phyloP scores from a whole-genome alignment of 1,139 yeast species.

The Geotrichum restrictum region DNA sequence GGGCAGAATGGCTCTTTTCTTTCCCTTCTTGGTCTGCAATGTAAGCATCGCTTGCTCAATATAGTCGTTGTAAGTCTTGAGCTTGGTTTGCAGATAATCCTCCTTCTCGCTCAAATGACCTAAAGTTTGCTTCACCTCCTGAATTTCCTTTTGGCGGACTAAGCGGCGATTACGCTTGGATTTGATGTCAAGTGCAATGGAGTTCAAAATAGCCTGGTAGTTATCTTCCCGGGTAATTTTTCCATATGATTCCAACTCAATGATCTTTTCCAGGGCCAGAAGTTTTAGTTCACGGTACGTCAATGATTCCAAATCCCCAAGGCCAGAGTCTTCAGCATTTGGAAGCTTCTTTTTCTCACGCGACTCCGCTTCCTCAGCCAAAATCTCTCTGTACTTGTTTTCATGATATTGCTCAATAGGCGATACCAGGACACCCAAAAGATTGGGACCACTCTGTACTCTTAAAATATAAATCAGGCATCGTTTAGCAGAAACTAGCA shows the following conservation, averaged over 20 bases:
- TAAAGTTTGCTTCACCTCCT: slow-evolving; percentile 57
- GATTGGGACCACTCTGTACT: slow-evolving; percentile 68
- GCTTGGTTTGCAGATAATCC: slow-evolving; percentile 54
- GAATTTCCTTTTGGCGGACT: slow-evolving; percentile 58
- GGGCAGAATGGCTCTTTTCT: slow-evolving; percentile 51
- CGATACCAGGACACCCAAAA: slow-evolving; percentile 69
- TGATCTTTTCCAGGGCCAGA: slow-evolving; percentile 66
- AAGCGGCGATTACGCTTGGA: slow-evolving; percentile 69
- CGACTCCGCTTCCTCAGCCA: slow-evolving; percentile 45
- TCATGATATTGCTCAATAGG: slow-evolving; percentile 71
- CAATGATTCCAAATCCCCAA: slow-evolving; percentile 54
- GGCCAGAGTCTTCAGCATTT: slow-evolving; percentile 27
- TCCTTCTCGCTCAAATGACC: slow-evolving; percentile 60
- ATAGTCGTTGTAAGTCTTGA: slow-evolving; percentile 63
- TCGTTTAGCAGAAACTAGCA: slow-evolving; percentile 77
- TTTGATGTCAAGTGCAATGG: slow-evolving; percentile 79
- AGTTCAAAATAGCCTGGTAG: slow-evolving; percentile 75
- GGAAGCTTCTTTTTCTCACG: slow-evolving; percentile 18
- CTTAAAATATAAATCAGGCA: slow-evolving; percentile 74
- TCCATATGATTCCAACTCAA: slow-evolving; percentile 72
- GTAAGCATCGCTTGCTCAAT: slow-evolving; percentile 63
- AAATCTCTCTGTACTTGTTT: slow-evolving; percentile 52
- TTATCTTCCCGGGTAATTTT: slow-evolving; percentile 62
- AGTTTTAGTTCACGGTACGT: slow-evolving; percentile 76
- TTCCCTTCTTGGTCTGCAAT: slow-evolving; percentile 53